These are phyloP conservation scores for Diaporthe citri DNA, from an alignment of 2,329 filamentous ascomycete species.

Conservation along the genomic window DNA sequence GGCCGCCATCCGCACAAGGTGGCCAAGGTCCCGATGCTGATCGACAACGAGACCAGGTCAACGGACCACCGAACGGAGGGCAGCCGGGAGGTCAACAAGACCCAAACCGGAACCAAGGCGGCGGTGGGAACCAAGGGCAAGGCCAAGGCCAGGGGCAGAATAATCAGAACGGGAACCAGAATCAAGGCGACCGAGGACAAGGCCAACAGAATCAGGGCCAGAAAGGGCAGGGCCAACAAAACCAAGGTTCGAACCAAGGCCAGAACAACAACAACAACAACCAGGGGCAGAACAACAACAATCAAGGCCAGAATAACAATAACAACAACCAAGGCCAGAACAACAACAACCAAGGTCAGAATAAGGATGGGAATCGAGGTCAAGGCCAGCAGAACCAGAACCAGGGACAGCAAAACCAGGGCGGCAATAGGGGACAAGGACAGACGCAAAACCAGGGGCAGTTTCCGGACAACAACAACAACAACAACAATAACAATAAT, in stretches of 20 bases:
- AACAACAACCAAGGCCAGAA: not conserved
- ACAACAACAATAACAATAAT: slow-evolving; percentile 18
- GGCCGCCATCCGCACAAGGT: not conserved
- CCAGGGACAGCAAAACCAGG: slow-evolving; percentile 16
- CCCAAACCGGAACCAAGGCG: not conserved
- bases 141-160: not conserved
- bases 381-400: slow-evolving; percentile 29
- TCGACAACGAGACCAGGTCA: slow-evolving; percentile 4
- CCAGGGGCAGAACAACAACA: not conserved
- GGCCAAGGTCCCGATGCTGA: slow-evolving; percentile 5
- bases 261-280: not conserved
- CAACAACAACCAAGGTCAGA: slow-evolving; percentile 20
- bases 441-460: slow-evolving; percentile 23
- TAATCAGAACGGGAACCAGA: not conserved
- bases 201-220: not conserved
- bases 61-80: slow-evolving; percentile 1
- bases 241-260: not conserved
- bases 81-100: not conserved
- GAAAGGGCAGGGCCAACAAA: slow-evolving; percentile 11
- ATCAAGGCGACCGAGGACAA: slow-evolving; percentile 8
- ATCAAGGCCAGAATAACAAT: not conserved
- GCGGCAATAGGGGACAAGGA: slow-evolving; percentile 15
- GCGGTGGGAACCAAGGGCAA: not conserved
- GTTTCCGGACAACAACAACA: slow-evolving; percentile 15
- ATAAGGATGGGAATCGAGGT: not conserved